These are phyloP conservation scores for Blastocystis sp. DNA, from an alignment of 352 stramenopile genomes.

Conservation along the genomic window DNA sequence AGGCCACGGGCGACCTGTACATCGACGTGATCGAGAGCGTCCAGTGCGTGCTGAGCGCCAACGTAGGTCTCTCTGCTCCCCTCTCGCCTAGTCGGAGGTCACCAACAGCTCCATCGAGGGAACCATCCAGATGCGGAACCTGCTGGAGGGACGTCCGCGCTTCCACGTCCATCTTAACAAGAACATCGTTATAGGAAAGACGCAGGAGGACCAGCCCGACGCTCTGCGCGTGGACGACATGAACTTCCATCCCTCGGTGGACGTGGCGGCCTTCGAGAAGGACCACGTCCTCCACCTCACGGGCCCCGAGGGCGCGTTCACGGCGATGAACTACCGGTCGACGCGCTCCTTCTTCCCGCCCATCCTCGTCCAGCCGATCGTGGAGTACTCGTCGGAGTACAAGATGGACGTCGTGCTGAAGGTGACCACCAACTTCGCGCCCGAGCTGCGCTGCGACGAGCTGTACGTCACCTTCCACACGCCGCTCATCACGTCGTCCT, in stretches of 20 bases:
- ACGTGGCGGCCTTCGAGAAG: slow-evolving; percentile 20
- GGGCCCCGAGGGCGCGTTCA: slow-evolving; percentile 17
- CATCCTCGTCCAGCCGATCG: slow-evolving; percentile 23
- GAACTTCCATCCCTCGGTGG: slow-evolving; percentile 41
- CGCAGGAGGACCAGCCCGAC: neutral
- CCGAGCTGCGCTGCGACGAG: neutral
- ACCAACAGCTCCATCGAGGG: slow-evolving; percentile 47
- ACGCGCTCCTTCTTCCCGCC: slow-evolving; percentile 17
- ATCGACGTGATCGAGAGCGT: slow-evolving; percentile 42
- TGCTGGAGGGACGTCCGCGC: slow-evolving; percentile 2
- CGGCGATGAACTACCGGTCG: slow-evolving; percentile 38
- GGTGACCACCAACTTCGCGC: slow-evolving; percentile 20
- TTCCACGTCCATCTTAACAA: slow-evolving; percentile 31
- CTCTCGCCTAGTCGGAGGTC: neutral
- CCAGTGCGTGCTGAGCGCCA: neutral
- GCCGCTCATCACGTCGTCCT: neutral
- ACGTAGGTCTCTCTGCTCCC: neutral
- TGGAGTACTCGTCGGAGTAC: slow-evolving; percentile 50
- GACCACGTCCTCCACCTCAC: slow-evolving; percentile 11
- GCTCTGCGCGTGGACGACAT: slow-evolving; percentile 11
- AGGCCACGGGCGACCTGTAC: neutral
- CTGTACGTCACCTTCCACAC: slow-evolving; percentile 6
- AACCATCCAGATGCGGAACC: slow-evolving; percentile 1
- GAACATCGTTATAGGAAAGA: neutral
- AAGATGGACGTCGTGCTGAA: slow-evolving; percentile 45